Evolutionary conservation across 2,329 filamentous ascomycete species (phyloP).

Genomic region (Ceratocystis alfenasii): DNA sequence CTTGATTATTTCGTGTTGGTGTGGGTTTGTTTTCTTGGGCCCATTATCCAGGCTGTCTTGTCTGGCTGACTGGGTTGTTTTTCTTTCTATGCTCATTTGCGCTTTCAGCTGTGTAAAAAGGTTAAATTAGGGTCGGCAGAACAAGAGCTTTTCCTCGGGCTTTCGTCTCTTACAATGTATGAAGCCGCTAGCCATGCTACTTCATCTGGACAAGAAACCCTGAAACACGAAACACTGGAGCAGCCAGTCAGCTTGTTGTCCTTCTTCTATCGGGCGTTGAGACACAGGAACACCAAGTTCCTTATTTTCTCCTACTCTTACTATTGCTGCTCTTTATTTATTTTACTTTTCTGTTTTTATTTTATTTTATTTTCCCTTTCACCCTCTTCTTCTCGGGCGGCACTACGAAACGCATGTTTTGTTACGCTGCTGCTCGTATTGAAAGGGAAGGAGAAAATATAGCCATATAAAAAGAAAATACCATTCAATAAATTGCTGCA

Average conservation of each 20-base stretch:
- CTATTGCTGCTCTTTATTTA: neutral
- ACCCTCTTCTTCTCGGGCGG: neutral
- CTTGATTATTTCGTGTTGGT: neutral
- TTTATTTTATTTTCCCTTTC: neutral
- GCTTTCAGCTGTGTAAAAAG: neutral
- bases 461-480: neutral
- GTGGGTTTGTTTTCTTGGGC: neutral
- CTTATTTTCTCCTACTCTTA: neutral
- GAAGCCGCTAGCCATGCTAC: no score
- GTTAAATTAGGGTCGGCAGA: neutral
- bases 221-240: neutral
- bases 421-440: constrained; percentile 7
- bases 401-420: neutral
- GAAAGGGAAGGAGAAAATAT: neutral
- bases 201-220: neutral
- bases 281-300: neutral
- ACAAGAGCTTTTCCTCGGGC: neutral
- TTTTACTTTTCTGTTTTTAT: neutral
- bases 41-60: no score
- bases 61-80: no score
- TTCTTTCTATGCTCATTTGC: no score
- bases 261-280: constrained; percentile 1
- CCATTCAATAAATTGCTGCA: neutral
- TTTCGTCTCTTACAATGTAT: neutral
- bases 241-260: neutral